These are phyloP conservation scores for Populus ilicifolia DNA, from an alignment of 345 rosid genomes.

Conservation along the genomic window DNA sequence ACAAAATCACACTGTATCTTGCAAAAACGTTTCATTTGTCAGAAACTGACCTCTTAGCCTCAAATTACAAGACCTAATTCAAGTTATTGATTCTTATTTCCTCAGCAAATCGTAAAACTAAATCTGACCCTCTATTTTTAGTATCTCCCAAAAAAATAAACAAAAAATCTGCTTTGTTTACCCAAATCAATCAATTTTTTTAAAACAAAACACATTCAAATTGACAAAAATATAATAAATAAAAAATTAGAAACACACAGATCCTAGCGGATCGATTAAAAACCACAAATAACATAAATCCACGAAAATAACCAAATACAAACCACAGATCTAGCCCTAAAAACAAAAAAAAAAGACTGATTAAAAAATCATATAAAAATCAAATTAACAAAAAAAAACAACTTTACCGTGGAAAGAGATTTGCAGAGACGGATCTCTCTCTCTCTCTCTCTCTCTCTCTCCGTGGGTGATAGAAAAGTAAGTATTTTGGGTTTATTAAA, in stretches of 20 bases:
- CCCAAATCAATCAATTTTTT: background rate
- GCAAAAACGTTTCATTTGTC: background rate
- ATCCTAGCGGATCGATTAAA: constrained; percentile 22
- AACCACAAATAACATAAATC: background rate
- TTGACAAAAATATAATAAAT: background rate
- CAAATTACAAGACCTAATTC: background rate
- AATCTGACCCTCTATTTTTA: background rate
- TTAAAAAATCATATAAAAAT: too few relatives aligned
- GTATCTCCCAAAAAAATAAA: background rate
- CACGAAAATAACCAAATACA: background rate
- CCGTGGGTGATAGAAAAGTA: background rate
- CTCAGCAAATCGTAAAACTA: background rate
- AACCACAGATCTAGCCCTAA: constrained; percentile 21
- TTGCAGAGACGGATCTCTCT: background rate
- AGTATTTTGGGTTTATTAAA: background rate
- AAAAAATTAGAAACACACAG: background rate
- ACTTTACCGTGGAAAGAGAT: background rate
- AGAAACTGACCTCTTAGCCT: background rate
- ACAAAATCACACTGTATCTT: background rate
- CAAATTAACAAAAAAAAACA: background rate
- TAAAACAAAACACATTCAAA: background rate
- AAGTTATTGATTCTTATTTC: background rate
- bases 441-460: background rate
- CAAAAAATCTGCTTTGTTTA: background rate
- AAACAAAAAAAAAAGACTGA: background rate